Conservation (phyloP, 192 early-diverging fungal species). For the Kappamyces sp. region DNA sequence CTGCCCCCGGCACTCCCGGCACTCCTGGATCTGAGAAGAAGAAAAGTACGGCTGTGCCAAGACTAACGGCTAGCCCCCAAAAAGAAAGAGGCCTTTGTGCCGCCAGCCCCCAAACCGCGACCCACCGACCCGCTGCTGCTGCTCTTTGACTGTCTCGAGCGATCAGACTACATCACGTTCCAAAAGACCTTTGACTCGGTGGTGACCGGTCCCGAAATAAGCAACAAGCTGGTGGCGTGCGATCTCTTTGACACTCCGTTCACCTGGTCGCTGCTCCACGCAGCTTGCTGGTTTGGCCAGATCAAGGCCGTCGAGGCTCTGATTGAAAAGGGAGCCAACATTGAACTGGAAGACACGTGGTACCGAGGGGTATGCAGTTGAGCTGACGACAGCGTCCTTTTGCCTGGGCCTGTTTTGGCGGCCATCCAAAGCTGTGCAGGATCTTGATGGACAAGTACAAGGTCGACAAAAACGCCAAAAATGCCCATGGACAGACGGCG, state of each 20-base stretch:
- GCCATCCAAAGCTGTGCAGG: conserved; percentile 62
- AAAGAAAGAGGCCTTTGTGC: not conserved
- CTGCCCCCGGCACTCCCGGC: not conserved
- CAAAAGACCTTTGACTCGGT: not conserved
- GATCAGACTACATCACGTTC: not conserved
- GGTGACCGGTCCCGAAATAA: too few species aligned
- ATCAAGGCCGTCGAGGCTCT: conserved; percentile 60
- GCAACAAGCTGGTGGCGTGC: conserved; percentile 19
- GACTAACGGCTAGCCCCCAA: not conserved
- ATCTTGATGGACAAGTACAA: conserved; percentile 68
- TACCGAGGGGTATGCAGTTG: conserved; percentile 47
- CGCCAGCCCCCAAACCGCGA: not conserved
- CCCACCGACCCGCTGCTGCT: not conserved
- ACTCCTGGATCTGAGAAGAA: not conserved
- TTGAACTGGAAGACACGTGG: conserved; percentile 81
- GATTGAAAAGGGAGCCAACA: conserved; percentile 66
- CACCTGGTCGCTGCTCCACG: conserved; percentile 82
- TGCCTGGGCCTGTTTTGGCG: conserved; percentile 84
- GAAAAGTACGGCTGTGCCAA: not conserved
- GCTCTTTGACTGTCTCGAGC: not conserved
- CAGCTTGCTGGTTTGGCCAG: conserved; percentile 76
- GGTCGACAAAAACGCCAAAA: conserved; percentile 69
- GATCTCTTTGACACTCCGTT: conserved; percentile 53
- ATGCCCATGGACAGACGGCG: conserved; percentile 70
- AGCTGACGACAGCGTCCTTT: conserved; percentile 54